A percentile compares a stretch with the other conserved stretches of the same genome.
These are phyloP conservation scores for Cyclotella choctawhatcheeana DNA, from an alignment of 108 stramenopile species.

Conservation along the genomic window DNA sequence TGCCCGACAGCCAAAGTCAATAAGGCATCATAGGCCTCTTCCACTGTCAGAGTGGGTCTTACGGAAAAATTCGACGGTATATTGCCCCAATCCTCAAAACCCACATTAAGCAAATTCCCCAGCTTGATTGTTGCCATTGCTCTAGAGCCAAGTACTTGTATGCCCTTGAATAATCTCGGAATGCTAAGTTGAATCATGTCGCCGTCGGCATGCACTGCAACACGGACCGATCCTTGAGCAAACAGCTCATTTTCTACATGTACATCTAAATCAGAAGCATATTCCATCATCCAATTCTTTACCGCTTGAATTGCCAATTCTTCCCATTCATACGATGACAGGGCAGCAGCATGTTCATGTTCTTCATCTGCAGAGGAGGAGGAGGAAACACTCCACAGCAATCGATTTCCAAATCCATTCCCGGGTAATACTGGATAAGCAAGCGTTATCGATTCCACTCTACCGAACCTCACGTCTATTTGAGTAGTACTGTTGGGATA, in stretches of 20 bases:
- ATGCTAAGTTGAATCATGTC: slow-evolving; percentile 22
- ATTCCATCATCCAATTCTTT: slow-evolving; percentile 20
- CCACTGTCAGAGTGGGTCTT: neutral
- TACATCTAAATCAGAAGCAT: slow-evolving; percentile 4
- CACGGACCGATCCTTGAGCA: neutral
- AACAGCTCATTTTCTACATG: slow-evolving; percentile 10
- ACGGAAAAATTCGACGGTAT: slow-evolving; percentile 1
- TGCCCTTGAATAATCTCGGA: slow-evolving; percentile 2
- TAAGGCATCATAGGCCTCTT: neutral
- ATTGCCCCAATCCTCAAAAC: slow-evolving; percentile 14
- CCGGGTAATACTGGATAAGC: slow-evolving; percentile 22
- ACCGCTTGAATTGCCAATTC: slow-evolving; percentile 8
- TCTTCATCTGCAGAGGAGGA: neutral
- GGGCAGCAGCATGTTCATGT: slow-evolving; percentile 4
- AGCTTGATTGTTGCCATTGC: slow-evolving; percentile 13
- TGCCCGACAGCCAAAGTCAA: neutral
- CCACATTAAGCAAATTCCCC: slow-evolving; percentile 20
- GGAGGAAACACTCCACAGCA: slow-evolving; percentile 22
- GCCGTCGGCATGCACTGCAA: slow-evolving; percentile 4
- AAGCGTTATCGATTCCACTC: neutral
- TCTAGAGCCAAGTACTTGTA: slow-evolving; percentile 20
- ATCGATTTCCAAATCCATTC: slow-evolving; percentile 15
- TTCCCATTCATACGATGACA: slow-evolving; percentile 6
- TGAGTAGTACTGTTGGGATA: too few relatives aligned
- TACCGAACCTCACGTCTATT: slow-evolving; percentile 20